A percentile compares a stretch with the other conserved stretches of the same genome.
Conservation (phyloP, 202 grass and related monocot genomes). For the Miscanthus sacchariflorus region DNA sequence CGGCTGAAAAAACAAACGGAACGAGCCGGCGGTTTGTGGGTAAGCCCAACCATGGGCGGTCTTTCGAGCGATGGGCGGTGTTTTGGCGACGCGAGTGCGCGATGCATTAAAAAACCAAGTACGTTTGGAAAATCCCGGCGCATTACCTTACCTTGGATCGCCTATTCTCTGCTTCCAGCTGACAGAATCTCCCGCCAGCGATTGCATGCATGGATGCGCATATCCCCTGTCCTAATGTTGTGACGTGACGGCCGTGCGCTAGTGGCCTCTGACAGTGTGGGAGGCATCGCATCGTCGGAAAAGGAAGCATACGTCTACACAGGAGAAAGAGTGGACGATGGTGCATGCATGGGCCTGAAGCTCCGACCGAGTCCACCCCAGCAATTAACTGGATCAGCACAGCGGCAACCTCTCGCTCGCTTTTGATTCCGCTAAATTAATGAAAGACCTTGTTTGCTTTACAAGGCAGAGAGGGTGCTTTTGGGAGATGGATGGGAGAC, state of each 20-base stretch:
- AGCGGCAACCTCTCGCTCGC: too few species aligned
- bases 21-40: too few species aligned
- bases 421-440: slow-evolving; percentile 41
- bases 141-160: background rate
- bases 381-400: slow-evolving; percentile 13
- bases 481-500: slow-evolving; percentile 19
- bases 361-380: slow-evolving; percentile 5
- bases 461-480: background rate
- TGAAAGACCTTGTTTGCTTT: slow-evolving; percentile 42
- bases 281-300: background rate
- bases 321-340: background rate
- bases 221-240: background rate
- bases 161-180: background rate
- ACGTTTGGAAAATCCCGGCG: background rate
- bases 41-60: too few species aligned
- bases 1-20: too few species aligned
- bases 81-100: background rate
- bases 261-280: slow-evolving; percentile 37
- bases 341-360: background rate
- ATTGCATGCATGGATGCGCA: slow-evolving; percentile 20
- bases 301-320: background rate
- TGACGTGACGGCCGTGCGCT: background rate
- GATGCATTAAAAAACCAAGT: background rate
- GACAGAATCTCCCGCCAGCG: slow-evolving; percentile 21
- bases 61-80: background rate